Base-by-base conservation (phyloP, 2,329 filamentous ascomycete species). In the Aureobasidium uvarum region DNA sequence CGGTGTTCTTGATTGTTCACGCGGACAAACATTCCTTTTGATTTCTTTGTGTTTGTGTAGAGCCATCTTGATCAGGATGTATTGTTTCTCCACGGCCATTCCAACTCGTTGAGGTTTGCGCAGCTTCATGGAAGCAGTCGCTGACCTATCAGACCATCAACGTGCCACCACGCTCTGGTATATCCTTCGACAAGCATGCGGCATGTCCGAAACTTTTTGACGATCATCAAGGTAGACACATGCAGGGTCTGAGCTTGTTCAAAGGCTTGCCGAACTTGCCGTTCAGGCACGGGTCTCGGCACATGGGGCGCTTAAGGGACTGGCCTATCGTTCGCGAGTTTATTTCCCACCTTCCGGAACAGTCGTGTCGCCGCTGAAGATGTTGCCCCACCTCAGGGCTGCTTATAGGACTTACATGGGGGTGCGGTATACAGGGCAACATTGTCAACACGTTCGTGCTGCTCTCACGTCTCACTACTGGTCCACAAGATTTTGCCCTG, bases 231-330 rank as follows among this genome's bases (percentile, higher is more conserved):
- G 14, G 60, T 6, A 23, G 31, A 25, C 16, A 25, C 20, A 33
- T 62, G 51, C 23, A 62, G 38, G 41, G 41, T 43, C 25, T 48
- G 50, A 39, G 28, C 64, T 56, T 62, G n/a, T 45, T n/a, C 14
- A 46, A 50, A 48, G 33, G 51, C 64, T 62, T 66, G 18, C 43
- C 43, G 41, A 20, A 18, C 3, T 4, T 31, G 11, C 48, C 48
- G 48, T 33, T 10, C 48, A 31, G 48, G 6, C 25, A n/a, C 48
- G 48, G 48, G 25, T 51, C 16, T 51, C 48, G 25, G 48, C 48
- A 51, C 48, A 48, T 31, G 48, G 18, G 48, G 48, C 25, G 48
- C 33, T 51, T 6, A 7, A 1, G 16, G 25, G 11, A n/a, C 16
- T 33, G 25, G n/a, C 48, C 48, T 31, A n/a, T 51, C 16, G 7